Evolutionary conservation across 78 protist species (phyloP), one percentile per base, ranked within the genome.

Genomic region (Emiliania huxleyi): DNA sequence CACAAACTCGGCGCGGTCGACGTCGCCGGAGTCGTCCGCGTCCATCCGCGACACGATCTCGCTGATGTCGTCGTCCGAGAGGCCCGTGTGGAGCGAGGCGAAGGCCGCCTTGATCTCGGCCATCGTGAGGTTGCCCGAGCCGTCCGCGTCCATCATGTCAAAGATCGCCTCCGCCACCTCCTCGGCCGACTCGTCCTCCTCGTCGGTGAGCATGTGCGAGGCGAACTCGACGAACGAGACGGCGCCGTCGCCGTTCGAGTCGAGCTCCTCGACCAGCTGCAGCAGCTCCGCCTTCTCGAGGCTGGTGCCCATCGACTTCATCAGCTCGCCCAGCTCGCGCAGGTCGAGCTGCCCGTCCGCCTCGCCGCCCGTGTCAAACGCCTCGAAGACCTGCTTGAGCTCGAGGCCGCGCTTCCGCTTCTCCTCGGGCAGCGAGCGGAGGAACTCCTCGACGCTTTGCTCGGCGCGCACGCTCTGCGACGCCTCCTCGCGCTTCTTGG

Each of bases 201-300:
- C 75, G 38, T 69, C 75, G 75, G 23, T 29, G 75, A 69, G 75
- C 75, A 69, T 69, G 75, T 26, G 75, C 75, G 18, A 12, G 23
- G 75, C 75, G n/a, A 69, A 69, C n/a, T 69, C 75, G 23, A 69
- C 75, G 33, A 69, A 69, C 11, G 75, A 69, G 75, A 69, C 75
- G 33, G 23, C 8, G 33, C 33, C 33, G n/a, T 26, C 33, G 23
- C 33, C 33, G n/a, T 69, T 26, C 33, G n/a, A 3, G 75, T 69
- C 75, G 75, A 69, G 75, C 75, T 69, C 75, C 12, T 69, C 75
- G 75, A 69, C n/a, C 11, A 69, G 75, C n/a, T 69, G 75, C n/a
- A 18, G 75, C 75, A 69, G 37, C 75, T 69, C 75, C 75, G 75
- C 75, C n/a, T 69, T 5, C 37, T 19, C 12, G 38, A 69, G 75